Evolutionary conservation across 2,329 filamentous ascomycete species (phyloP).

Genomic region (Xylariaceae sp.): DNA sequence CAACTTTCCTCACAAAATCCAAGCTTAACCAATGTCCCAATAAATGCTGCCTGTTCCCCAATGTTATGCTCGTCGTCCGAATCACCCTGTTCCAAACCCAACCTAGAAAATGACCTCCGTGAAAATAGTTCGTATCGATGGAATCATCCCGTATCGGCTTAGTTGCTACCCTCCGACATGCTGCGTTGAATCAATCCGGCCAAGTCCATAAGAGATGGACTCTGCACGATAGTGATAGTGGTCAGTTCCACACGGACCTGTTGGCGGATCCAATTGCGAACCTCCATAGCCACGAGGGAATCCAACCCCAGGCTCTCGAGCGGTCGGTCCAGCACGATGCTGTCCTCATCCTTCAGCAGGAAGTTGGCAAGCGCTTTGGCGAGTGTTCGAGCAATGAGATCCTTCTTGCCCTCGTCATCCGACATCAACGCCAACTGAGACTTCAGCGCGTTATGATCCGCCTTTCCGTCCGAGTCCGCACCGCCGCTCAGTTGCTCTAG

Average conservation of each 20-base stretch:
- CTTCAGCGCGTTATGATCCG: background rate
- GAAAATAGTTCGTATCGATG: background rate
- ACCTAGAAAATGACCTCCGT: no score
- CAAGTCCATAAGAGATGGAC: background rate
- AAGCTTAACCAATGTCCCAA: no score
- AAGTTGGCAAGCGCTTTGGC: slow-evolving; percentile 5
- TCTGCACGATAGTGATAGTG: background rate
- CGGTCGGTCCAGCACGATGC: background rate
- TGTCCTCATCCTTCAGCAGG: slow-evolving; percentile 2
- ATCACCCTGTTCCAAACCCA: no score
- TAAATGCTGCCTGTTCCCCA: no score
- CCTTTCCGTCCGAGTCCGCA: background rate
- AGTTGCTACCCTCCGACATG: background rate
- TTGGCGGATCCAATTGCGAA: slow-evolving; percentile 34
- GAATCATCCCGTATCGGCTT: background rate
- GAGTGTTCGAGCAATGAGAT: background rate
- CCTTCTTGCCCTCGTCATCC: background rate
- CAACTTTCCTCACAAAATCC: no score
- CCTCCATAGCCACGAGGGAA: slow-evolving; percentile 26
- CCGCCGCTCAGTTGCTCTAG: background rate
- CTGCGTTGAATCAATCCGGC: background rate
- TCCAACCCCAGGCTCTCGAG: slow-evolving; percentile 14
- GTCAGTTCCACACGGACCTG: background rate
- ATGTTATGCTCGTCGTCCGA: no score
- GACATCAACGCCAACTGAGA: background rate